Evolutionary conservation across 371 early-diverging fungal genomes (phyloP), one percentile per base, ranked within the genome.

Genomic region (Mucor saturninus): DNA sequence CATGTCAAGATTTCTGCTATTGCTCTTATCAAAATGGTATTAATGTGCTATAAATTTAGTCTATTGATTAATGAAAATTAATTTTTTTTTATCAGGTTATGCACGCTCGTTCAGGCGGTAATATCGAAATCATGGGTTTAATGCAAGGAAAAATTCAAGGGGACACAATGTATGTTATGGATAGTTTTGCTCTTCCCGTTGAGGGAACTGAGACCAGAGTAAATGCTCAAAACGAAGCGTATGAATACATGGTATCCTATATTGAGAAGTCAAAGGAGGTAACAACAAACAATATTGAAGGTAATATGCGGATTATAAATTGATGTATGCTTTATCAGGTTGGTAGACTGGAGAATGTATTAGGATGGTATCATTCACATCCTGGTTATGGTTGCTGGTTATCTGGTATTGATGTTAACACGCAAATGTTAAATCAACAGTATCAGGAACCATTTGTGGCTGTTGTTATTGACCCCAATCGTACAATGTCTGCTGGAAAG

Each of bases 311-410:
- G 15, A 21, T n/a, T 45, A 15, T 45, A 5, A 2, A 21, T 21
- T 21, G 7, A 26, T 6, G 21, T 6, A 26, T 21, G 46, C 6
- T 21, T 21, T 21, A 21, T 21, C 4, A 93, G 90, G 91, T 94
- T n/a, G 97, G 96, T 5, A 85, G 97, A 38, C 70, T 91, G 5
- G 99, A 98, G 69, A 95, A 97, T 71, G 95, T 87, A 3, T 86
- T 98, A 69, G 99, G 99, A 2, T 98, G 99, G 99, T 98, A 98
- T 81, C 99, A 98, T 73, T 91, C 92, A 43, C 99, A 98, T 80
- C 99, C 99, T 15, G 99, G 99, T 13, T 98, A 98, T 70, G 98
- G 98, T 2, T 98, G 98, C 78, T 98, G 99, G 99, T 84, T 98
- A 56, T 97, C 98, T 6, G 98, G 99, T 29, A 98, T 98, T 71